Evolutionary conservation across 1,139 yeast species (phyloP), one percentile per base, ranked within the genome.

Genomic region (Casaregolazyma lundiana): DNA sequence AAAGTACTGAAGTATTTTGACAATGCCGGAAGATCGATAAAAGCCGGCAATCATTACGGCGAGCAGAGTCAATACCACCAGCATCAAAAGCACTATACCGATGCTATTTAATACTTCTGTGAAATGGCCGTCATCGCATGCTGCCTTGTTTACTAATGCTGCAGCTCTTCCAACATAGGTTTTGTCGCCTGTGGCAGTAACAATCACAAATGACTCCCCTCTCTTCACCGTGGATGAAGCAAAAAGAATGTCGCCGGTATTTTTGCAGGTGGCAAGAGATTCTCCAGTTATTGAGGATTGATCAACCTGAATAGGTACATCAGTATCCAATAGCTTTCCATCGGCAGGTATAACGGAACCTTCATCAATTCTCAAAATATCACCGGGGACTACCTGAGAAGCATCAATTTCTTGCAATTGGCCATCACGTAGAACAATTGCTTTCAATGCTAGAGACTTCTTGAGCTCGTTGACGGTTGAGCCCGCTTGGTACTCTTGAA

Each of bases 221-320:
- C 95, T 84, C 81, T 88, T 89, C 63, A 90, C 95, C 58, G 96
- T 86, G 53, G 97, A 89, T 43, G 97, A 89, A 54, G 97, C 87
- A 82, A 85, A 89, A 68, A 83, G 76, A 64, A 82, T 76, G 70
- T 89, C 97, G 73, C 95, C 96, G 68, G 75, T 73, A 69, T 77
- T 87, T 78, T 89, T 89, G 75, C 88, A 96, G 61, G 84, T 96
- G 66, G 97, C 96, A 62, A 90, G 75, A 57, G 97, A 89, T 76
- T 90, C 97, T 81, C 97, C 97, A 65, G 97, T 90, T 66, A 90
- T 85, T 64, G 97, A 95, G 64, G 97, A 89, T 76, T 90, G 97
- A 75, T 90, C 97, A 66, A 89, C 84, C 75, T 89, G 97, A 65
- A 89, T 75, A 76, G 84, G 81, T 69, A 86, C 79, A 65, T 84